Base-by-base conservation (phyloP, 768 basidiomycete genomes). In the Phanerochaete sordida region DNA sequence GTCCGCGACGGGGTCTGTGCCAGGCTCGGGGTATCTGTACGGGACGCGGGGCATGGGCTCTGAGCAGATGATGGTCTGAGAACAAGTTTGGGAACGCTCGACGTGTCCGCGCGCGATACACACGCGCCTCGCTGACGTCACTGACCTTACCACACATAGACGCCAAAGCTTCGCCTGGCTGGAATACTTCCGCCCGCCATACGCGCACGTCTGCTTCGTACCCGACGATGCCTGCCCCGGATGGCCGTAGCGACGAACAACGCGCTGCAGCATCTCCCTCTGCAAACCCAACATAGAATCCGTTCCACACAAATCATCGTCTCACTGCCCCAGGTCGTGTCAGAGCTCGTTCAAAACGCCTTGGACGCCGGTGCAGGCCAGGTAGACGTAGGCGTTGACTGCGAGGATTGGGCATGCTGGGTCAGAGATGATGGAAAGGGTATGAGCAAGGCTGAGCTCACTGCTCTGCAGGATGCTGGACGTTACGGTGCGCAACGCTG, bases 291-390 rank as follows among this genome's bases (percentile, higher is more conserved):
- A 47, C 77, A 84, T 23, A 85, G 79, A 65, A 77, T 98, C 47
- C 86, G 95, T 45, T 95, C 94, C 1, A 84, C 91, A 0, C 84
- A 92, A 67, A 86, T 95, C 63, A 74, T 98, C 60, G 93, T 93
- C 0, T 90, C 93, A 5, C 69, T 97, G 27, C 79, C 89, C 8
- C 85, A 90, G 69, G 78, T 95, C 59, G 76, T 95, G 23, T 87
- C 86, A 1, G 94, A 98, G 72, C 83, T 98, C 35, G 72, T 95
- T 12, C 95, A 95, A 70, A 98, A 98, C 70, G 81, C 92, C 2
- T 78, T 98, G 9, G 96, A 98, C 66, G 92, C 95, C 2, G 78
- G 79, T 28, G 85, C 94, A 0, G 77, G 72, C 16, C 78, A 80
- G 23, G 78, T 98, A 53, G 85, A 90, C 44, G 75, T 94, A 49